phyloP scores from a whole-genome alignment of 2,329 filamentous ascomycete species.

The Xylariaceae sp. region DNA sequence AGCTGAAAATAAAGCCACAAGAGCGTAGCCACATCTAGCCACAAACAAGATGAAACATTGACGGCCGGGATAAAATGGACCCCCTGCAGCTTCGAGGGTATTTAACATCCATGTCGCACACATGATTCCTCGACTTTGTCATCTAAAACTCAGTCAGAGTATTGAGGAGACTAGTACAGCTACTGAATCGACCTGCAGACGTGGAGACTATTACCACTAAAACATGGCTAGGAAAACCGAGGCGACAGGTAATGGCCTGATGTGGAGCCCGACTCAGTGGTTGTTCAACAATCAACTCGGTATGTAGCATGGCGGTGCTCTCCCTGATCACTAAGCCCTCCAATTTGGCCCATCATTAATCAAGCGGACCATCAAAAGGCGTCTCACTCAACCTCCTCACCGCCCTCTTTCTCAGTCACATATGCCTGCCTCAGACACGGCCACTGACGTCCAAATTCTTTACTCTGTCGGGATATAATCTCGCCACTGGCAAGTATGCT shows the following conservation, averaged over 20 bases:
- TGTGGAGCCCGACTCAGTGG: slow-evolving; percentile 22
- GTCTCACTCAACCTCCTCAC: slow-evolving; percentile 82
- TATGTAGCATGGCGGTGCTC: slow-evolving; percentile 11
- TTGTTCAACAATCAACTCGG: slow-evolving; percentile 26
- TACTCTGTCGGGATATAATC: slow-evolving; percentile 80
- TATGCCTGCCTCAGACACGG: slow-evolving; percentile 77
- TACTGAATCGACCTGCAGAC: no score
- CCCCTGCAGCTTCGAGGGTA: slow-evolving; percentile 8
- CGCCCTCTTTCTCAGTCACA: slow-evolving; percentile 78
- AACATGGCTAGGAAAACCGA: slow-evolving; percentile 19
- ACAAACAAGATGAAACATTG: slow-evolving; percentile 23
- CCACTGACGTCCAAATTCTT: slow-evolving; percentile 82
- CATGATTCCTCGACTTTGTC: slow-evolving; percentile 7
- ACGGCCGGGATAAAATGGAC: slow-evolving; percentile 4
- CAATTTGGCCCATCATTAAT: slow-evolving; percentile 6
- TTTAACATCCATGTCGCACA: slow-evolving; percentile 3
- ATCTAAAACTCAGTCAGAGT: no score
- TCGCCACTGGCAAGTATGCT: slow-evolving; percentile 70
- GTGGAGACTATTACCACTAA: background rate
- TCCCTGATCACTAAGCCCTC: background rate
- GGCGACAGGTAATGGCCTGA: slow-evolving; percentile 9
- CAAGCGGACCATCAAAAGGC: slow-evolving; percentile 53
- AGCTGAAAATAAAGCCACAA: slow-evolving; percentile 20
- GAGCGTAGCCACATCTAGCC: slow-evolving; percentile 18
- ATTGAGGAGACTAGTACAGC: no score